Base-by-base conservation (phyloP, 768 basidiomycete species). In the Agrocybe pediades region DNA sequence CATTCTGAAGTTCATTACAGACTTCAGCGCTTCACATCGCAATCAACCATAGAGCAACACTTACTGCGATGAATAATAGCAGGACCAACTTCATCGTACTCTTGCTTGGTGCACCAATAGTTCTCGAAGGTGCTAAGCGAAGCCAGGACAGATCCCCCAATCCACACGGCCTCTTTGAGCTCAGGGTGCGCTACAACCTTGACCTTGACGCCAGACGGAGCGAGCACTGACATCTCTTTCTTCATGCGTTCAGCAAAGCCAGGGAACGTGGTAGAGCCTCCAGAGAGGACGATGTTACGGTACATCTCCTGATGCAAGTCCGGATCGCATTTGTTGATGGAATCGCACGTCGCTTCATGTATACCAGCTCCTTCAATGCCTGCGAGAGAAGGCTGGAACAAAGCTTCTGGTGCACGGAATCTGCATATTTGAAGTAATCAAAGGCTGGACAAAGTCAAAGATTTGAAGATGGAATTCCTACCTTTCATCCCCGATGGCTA, bases 181-280 rank as follows among this genome's bases (percentile, higher is more conserved):
- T 96, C 93, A 50, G 93, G 92, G 46, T 93, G 93, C 55, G 93
- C 90, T 54, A 92, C 88, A 51, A 95, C 92, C 85, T 92, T 94
- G 77, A 94, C 88, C 85, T 94, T 95, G 89, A 95, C 89, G 75
- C 88, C 91, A 53, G 89, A 82, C 23, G 94, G 93, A 51, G 89
- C 82, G 61, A 95, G 79, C 19, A 86, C 77, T 19, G 89, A 88
- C 68, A 96, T 78, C 76, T 96, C 93, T 81, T 93, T 94, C 73
- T 93, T 90, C 91, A 96, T 92, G 65, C 94, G 89, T 73, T 96
- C 94, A 62, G 92, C 85, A 64, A 96, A 94, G 78, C 93, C 94
- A 62, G 90, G 87, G 89, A 94, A 95, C 92, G 95, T 95, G 66
- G 92, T 94, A 57, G 90, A 91, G 68, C 92, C 92, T 66, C 92